Conservation (phyloP, 306 rosid genomes). For the apple (Malus domestica) region ASM211411v1 NC_041797.1:9684001-9684500, state of each 20-base stretch:
- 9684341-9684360: not conserved
- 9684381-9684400: not conserved
- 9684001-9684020: constrained; percentile 5
- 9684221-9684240: constrained; percentile 12
- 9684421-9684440: not conserved
- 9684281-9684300: not conserved
- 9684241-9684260: not conserved
- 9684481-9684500: too few species aligned
- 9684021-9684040: not conserved
- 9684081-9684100: constrained; percentile 21
- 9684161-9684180: too few species aligned
- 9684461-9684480: not conserved
- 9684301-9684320: not conserved
- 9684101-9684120: constrained; percentile 6
- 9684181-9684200: too few species aligned
- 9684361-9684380: not conserved
- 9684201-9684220: not conserved
- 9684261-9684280: fast-evolving
- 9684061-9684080: constrained; percentile 19
- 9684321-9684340: constrained; percentile 4
- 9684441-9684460: not conserved
- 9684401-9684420: not conserved
- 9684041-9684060: not conserved
- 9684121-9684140: not conserved
- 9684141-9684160: not conserved